Base-by-base conservation (phyloP, 495 filamentous ascomycete species). In the Glonium stellatum region DNA sequence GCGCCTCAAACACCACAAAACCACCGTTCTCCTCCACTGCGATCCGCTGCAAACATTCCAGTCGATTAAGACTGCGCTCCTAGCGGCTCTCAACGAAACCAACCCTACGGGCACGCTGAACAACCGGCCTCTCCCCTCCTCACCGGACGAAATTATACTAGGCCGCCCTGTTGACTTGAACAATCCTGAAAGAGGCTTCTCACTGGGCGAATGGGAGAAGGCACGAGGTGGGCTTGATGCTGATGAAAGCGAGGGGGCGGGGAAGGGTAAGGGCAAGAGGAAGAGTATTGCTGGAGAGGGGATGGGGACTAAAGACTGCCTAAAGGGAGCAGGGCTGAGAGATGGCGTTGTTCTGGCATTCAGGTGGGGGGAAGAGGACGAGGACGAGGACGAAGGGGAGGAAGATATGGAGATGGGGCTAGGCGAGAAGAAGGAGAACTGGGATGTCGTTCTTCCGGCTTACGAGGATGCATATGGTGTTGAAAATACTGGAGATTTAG, bases 1-100 rank as follows among this genome's bases (percentile, higher is more conserved):
- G 39, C 81, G 86, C 25, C 83, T 95, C 71, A 96, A 95, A 66
- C 78, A 87, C 72, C 83, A 87, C 72, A 87, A 82, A 58, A 85
- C 83, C 57, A 95, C 88, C 25, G 76, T 95, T 65, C 79, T 92
- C 66, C 77, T 96, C 31, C 82, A 88, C 63, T 78, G 85, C 31
- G 78, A 82, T 39, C 76, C 84, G 2, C 75, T 81, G 46, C 78
- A 84, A 61, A 68, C 83, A 27, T 83, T 95, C 66, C 59, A 71
- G 19, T 71, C 76, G 1, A 72, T 90, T 46, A 88, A 87, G 68
- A 62, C 79, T 8, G 79, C 86, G 8, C 80, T 96, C 1, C 76
- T 91, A 18, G 68, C 75, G n/a, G 77, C 65, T 57, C 80, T 60
- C 62, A 67, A 46, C 73, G 80, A 61, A 72, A 72, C 79, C 23